Conservation (phyloP, 352 stramenopile species). For the Vaucheria bursata region DNA sequence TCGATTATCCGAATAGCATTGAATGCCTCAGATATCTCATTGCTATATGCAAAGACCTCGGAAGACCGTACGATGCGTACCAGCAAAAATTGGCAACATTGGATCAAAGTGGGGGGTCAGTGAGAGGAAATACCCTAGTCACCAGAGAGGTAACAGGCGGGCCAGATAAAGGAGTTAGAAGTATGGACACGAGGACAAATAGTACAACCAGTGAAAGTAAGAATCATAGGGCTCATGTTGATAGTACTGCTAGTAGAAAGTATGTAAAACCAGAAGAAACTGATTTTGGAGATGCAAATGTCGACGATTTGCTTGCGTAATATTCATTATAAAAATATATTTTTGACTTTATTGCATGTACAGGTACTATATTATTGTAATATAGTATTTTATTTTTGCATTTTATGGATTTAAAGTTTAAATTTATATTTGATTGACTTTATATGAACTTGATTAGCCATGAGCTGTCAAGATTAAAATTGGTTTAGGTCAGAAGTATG, state of each 20-base stretch:
- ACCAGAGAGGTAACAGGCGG: neutral
- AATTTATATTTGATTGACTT: too few species aligned
- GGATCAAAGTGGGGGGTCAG: slow-evolving; percentile 25
- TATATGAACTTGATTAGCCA: too few species aligned
- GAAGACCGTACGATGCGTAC: slow-evolving; percentile 78
- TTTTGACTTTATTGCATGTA: too few species aligned
- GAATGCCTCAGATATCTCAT: slow-evolving; percentile 60
- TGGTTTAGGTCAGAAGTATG: too few species aligned
- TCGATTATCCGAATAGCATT: slow-evolving; percentile 66
- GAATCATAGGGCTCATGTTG: slow-evolving; percentile 9
- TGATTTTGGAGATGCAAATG: slow-evolving; percentile 39
- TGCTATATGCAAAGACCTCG: slow-evolving; percentile 84
- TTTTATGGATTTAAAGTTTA: too few species aligned
- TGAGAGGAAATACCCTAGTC: neutral
- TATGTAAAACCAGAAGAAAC: slow-evolving; percentile 14
- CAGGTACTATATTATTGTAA: too few species aligned
- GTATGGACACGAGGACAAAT: neutral
- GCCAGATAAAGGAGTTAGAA: neutral
- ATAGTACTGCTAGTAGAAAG: slow-evolving; percentile 8
- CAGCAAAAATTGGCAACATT: slow-evolving; percentile 81
- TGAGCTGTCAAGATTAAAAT: too few species aligned
- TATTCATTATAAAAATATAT: too few species aligned
- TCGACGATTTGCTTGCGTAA: slow-evolving; percentile 35
- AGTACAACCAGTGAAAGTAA: slow-evolving; percentile 11
- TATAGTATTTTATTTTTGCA: too few species aligned